A percentile compares a stretch with the other conserved stretches of the same genome.
phyloP scores from a whole-genome alignment of 2,329 filamentous ascomycete species.

The Pleoardoris graminearum region DNA sequence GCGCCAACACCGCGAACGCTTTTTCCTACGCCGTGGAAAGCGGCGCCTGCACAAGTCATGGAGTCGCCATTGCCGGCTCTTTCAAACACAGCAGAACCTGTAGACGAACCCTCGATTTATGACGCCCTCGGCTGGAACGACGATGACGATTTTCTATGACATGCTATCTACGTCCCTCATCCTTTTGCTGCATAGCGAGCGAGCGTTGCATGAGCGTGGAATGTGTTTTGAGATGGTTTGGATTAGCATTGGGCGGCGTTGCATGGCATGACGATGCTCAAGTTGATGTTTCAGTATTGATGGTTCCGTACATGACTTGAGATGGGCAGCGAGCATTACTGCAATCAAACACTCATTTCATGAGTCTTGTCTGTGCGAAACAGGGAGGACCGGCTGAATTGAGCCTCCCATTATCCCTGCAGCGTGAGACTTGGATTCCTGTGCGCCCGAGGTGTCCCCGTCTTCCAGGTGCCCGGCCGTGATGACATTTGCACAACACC shows the following conservation, averaged over 20 bases:
- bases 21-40: constrained; percentile 22
- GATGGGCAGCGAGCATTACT: constrained; percentile 5
- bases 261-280: background rate
- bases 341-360: background rate
- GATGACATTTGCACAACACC: background rate
- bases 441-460: background rate
- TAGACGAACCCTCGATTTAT: constrained; percentile 43
- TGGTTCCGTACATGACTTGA: background rate
- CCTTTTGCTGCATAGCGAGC: constrained; percentile 39
- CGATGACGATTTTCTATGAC: constrained; percentile 29
- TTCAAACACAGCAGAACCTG: constrained; percentile 14
- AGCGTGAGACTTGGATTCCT: background rate
- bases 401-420: background rate
- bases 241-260: constrained; percentile 23
- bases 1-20: constrained; percentile 16
- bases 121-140: constrained; percentile 53
- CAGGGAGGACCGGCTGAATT: too few relatives aligned
- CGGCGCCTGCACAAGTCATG: background rate
- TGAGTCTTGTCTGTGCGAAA: background rate
- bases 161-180: constrained; percentile 8
- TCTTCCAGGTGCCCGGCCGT: background rate
- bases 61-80: constrained; percentile 15
- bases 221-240: background rate
- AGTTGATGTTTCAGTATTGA: background rate
- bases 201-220: constrained; percentile 12